Conservation (phyloP, 2,329 filamentous ascomycete genomes). For the Purpureocillium lavendulum region DNA sequence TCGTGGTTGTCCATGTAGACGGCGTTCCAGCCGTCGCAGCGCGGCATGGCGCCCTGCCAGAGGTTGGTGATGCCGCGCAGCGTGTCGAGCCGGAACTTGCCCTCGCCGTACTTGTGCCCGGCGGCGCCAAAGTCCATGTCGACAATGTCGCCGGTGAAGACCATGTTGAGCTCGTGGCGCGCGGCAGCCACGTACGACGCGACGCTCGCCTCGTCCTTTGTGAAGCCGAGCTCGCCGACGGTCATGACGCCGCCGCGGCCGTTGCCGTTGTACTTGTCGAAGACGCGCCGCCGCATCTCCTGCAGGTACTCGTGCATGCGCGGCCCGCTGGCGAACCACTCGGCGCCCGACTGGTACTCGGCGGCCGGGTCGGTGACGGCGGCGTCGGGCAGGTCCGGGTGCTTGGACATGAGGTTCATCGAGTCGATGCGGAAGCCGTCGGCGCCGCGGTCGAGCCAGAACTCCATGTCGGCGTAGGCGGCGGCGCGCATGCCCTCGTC, state of each 20-base stretch:
- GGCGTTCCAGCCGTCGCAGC: slow-evolving; percentile 36
- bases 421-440: slow-evolving; percentile 51
- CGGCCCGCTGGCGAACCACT: slow-evolving; percentile 45
- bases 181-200: slow-evolving; percentile 37
- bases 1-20: slow-evolving; percentile 50
- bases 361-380: slow-evolving; percentile 25
- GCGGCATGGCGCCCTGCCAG: slow-evolving; percentile 28
- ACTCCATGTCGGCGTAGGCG: slow-evolving; percentile 52
- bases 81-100: slow-evolving; percentile 25
- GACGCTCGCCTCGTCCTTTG: slow-evolving; percentile 31
- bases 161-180: slow-evolving; percentile 23
- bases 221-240: slow-evolving; percentile 23
- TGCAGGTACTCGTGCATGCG: slow-evolving; percentile 34
- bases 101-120: slow-evolving; percentile 28
- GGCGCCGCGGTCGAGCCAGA: slow-evolving; percentile 56
- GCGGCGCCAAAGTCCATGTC: slow-evolving; percentile 20
- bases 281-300: slow-evolving; percentile 15
- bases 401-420: slow-evolving; percentile 48
- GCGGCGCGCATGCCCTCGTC: slow-evolving; percentile 47
- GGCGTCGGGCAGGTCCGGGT: slow-evolving; percentile 36
- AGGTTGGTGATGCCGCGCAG: slow-evolving; percentile 24
- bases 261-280: slow-evolving; percentile 39
- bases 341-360: slow-evolving; percentile 24
- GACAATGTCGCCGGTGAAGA: slow-evolving; percentile 17
- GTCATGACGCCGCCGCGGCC: slow-evolving; percentile 25